Evolutionary conservation across 2,329 filamentous ascomycete species (phyloP), one percentile per base, ranked within the genome.

Genomic region (Arthroderma uncinatum): DNA sequence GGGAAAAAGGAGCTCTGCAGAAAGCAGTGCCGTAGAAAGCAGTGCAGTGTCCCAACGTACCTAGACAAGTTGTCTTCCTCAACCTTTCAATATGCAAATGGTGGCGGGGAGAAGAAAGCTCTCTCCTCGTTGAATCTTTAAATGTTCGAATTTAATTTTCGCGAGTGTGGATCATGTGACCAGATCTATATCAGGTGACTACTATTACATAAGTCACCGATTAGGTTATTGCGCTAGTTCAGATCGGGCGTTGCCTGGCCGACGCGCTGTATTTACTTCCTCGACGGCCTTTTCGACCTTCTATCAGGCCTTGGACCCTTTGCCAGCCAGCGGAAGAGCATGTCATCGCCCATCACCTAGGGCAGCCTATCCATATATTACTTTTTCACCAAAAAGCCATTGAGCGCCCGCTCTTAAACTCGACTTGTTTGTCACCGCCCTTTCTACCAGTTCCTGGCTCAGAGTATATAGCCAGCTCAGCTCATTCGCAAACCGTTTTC

Each of bases 21-120:
- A 9, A 53, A 10, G 50, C 1, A 30, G 12, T n/a, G 7, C n/a
- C 3, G 10, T 21, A 23, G 30, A 23, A 1, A n/a, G 8, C 33
- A 16, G 19, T n/a, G 23, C 7, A 10, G 4, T 14, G 14, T 25
- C 10, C 39, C 19, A 19, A 69, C 77, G 70, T 67, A 81, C 79
- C 78, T 81, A 75, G 77, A 80, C 79, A 81, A 76, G 66, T 73
- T 81, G 78, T 81, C 78, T 79, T 81, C 79, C 79, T 81, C 75
- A 81, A 79, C 78, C 78, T 78, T 55, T 76, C 69, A 67, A 56
- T 70, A 50, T 56, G 54, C 47, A 54, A 44, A 58, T 62, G 64
- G 64, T 62, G 62, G 60, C 64, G 61, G 62, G 60, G 65, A 62
- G 21, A 30, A 33, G n/a, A 40, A 55, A 55, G 39, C 36, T 44